Percentiles rank a stretch among this genome's conserved stretches.
Conservation (phyloP, 2,329 filamentous ascomycete species). For the Diaporthe capsici region DNA sequence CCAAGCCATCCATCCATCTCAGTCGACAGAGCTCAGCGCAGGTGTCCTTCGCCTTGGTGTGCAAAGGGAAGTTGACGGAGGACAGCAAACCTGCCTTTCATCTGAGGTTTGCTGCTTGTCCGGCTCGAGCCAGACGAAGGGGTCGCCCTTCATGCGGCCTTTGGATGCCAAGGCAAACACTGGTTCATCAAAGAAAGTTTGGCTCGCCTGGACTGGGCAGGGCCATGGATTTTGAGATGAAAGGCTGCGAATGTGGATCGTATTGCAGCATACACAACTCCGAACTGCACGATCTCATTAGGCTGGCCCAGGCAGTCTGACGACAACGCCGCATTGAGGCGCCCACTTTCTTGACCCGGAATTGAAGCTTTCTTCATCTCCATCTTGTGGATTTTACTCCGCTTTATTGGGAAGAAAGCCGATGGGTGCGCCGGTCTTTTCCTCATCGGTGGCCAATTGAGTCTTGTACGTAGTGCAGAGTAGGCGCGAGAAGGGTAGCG, state of each 20-base stretch:
- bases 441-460: neutral
- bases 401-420: neutral
- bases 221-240: neutral
- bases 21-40: neutral
- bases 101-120: conserved; percentile 37
- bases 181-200: conserved; percentile 11
- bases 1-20: neutral
- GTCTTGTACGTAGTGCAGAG: neutral
- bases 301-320: neutral
- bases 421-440: neutral
- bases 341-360: conserved; percentile 5
- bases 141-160: neutral
- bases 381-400: neutral
- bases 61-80: neutral
- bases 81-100: conserved; percentile 18
- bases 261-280: neutral
- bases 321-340: neutral
- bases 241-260: neutral
- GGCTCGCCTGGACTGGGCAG: neutral
- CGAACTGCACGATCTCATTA: neutral
- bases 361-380: conserved; percentile 20
- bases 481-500: neutral
- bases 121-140: neutral
- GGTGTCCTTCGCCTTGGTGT: neutral
- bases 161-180: conserved; percentile 36